Base-by-base conservation (phyloP, 257 asterid genomes). In the Capsicum chinense region DNA sequence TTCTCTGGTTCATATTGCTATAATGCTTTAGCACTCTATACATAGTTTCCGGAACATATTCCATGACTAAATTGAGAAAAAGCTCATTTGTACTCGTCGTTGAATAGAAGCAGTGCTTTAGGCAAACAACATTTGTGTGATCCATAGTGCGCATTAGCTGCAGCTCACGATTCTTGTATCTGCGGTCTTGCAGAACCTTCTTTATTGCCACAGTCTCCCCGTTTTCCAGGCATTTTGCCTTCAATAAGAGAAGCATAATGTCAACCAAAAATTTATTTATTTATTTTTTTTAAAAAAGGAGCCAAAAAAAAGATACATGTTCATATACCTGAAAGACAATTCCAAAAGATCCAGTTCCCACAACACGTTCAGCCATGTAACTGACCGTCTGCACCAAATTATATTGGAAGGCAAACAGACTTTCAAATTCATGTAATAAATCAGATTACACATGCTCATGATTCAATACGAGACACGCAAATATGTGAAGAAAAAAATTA, bases 151-250 rank as follows among this genome's bases (percentile, higher is more conserved):
- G 90, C 99, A 95, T 95, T 82, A 95, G 86, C 90, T 95, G 97
- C 90, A 95, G 88, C 89, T 95, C 98, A 82, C 99, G 98, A 83
- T 90, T 95, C 86, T 95, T 95, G 89, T 95, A 94, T 92, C 98
- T 90, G 67, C 96, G 89, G 90, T 95, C 99, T 90, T 94, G 98
- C 92, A 94, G 87, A 85, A 94, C 97, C 94, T 94, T 94, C 93
- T 94, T 94, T 71, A 94, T 95, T 80, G 99, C 99, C 87, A 95
- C 97, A 17, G 97, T 93, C 87, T 95, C 99, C 58, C 98, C 97
- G 74, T 98, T 95, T 94, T 95, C 99, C 81, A 95, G 88, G 89
- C 97, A 94, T 86, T 95, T 95, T 83, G 99, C 99, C 99, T 95
- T 67, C 67, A 88, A 88, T 50, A 69, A 85, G 80, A 15, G 13